Base-by-base conservation (phyloP, 176 grass and related monocot genomes). In the Cenchrus americanus region DNA sequence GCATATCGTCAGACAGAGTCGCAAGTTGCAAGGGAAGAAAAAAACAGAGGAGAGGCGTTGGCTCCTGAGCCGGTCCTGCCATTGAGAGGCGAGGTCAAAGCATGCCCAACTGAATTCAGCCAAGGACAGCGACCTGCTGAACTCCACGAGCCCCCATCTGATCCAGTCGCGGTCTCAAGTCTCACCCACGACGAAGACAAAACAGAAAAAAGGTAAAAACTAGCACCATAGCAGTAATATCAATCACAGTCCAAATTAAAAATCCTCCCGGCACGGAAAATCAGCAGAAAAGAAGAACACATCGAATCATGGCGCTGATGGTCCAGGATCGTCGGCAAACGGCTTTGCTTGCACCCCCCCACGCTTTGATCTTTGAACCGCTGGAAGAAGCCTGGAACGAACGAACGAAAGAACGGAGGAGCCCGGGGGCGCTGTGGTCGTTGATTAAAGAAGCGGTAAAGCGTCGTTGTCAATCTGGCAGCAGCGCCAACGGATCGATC, bases 361-460 rank as follows among this genome's bases (percentile, higher is more conserved):
- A 43, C 10, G 62, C 74, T 79, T 76, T 86, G 37, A 71, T 51
- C 74, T 79, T 76, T 86, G 37, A 71, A 82, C 77, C 68, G 76
- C 12, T 21, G 10, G 66, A 7, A 7, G n/a, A n/a, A n/a, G n/a
- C n/a, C 7, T 21, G 5, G 30, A 14, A 67, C 65, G 65, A 19
- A 7, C 32, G 51, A 17, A 5, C 5, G 51, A 5, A 10, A 10
- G 47, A 49, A 8, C 46, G 42, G 42, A 43, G 42, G 42, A 43
- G 5, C 26, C 44, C 44, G 6, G 27, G 17, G 53, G 2, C 34
- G 4, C 13, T 22, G 62, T 65, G 24, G 78, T 6, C 54, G 66
- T 86, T 66, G 78, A 42, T 78, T 65, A 64, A 40, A 40, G 58
- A 82, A 49, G 52, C 59, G 69, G 70, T 66, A 65, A 64, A 82